Base-by-base conservation (phyloP, 2,329 filamentous ascomycete genomes). In the Aureobasidium sp. region DNA sequence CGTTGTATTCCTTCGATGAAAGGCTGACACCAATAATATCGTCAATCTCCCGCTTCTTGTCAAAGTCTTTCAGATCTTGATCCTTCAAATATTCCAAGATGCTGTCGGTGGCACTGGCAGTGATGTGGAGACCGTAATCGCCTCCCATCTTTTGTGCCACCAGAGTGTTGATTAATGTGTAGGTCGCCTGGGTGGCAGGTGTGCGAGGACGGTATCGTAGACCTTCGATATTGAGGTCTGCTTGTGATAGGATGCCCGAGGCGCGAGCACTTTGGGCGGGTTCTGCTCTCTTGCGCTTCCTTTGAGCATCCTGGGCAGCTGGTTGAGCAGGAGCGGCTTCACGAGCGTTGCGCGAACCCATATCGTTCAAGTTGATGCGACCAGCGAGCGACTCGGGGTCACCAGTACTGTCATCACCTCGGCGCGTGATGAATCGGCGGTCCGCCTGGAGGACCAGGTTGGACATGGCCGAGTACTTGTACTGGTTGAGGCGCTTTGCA, bases 371-470 rank as follows among this genome's bases (percentile, higher is more conserved):
- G 68, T 89, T 93, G 74, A 99, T 87, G 69, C 92, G 88, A 61
- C 94, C 94, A 62, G 94, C 95, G 63, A 99, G 85, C 63, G 95
- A 99, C 79, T 99, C 94, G 57, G 94, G 95, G 75, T 99, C 94
- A 70, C 94, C 94, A 57, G 93, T 97, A 66, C 91, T 87, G 79
- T 99, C 95, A 77, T 99, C 93, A 69, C 87, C 91, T 71, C 91
- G 87, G 75, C 94, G 87, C 67, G 91, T 91, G 70, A 96, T 88
- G 75, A 99, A 97, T 70, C 94, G 88, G 79, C 92, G 88, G 81
- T 99, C 94, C 80, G 91, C 92, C 89, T 99, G 94, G 85, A 99
- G 90, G 74, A 99, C 94, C 91, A 99, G 88, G 86, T 99, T 99
- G 80, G 94, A 99, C 94, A 99, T 97, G 52, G 70, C 72, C 64